Conservation (phyloP, 345 rosid species). For the Euphorbia pulcherrima region DNA sequence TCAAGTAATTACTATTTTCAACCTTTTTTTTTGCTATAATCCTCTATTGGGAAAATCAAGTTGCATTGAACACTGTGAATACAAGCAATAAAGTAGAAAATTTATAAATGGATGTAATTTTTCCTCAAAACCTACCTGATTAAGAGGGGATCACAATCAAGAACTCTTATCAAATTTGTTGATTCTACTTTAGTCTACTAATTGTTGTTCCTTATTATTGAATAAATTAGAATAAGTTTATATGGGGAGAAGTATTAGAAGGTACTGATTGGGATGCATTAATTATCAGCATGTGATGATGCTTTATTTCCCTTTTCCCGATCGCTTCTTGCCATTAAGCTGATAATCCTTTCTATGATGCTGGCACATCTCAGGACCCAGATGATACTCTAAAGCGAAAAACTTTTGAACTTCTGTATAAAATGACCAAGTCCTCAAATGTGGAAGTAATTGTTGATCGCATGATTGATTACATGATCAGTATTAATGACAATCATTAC, state of each 20-base stretch:
- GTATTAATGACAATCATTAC: constrained; percentile 87
- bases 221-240: background rate
- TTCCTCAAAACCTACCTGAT: background rate
- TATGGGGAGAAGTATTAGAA: background rate
- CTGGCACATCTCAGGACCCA: constrained; percentile 62
- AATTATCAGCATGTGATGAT: background rate
- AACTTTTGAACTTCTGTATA: constrained; percentile 85
- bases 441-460: constrained; percentile 98
- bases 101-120: background rate
- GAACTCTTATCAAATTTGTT: background rate
- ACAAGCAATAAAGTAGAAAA: background rate
- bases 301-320: background rate
- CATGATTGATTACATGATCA: constrained; percentile 97
- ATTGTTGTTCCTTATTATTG: background rate
- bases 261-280: background rate
- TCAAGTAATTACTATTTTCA: no score
- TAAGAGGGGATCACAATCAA: background rate
- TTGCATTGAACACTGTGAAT: background rate
- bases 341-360: constrained; percentile 6
- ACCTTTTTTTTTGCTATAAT: background rate
- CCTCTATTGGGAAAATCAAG: background rate
- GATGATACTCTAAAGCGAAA: constrained; percentile 96
- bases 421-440: constrained; percentile 95
- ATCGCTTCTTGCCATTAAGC: constrained; percentile 1
- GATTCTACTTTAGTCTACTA: background rate